These are phyloP conservation scores for Theileria annulata DNA, from an alignment of 169 alveolate species.

Conservation along the genomic window DNA sequence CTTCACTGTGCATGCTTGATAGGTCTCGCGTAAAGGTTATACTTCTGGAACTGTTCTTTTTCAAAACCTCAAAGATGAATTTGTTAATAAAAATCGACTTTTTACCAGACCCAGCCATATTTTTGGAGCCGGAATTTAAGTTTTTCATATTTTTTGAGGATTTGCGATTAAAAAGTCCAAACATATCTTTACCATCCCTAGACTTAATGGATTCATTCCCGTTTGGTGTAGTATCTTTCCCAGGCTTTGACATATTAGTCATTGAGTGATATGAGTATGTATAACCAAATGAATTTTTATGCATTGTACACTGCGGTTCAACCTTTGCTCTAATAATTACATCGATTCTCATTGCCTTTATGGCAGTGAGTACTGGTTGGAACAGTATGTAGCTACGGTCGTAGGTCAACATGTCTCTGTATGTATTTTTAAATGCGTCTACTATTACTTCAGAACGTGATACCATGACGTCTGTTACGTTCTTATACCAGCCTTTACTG, in stretches of 20 bases:
- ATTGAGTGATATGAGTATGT: conserved; percentile 45
- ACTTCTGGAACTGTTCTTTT: conserved; percentile 29
- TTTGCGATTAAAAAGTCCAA: conserved; percentile 17
- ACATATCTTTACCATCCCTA: not conserved
- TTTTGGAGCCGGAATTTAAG: not conserved
- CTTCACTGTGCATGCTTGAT: conserved; percentile 59
- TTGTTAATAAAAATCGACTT: conserved; percentile 42
- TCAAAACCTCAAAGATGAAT: conserved; percentile 56
- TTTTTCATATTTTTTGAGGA: not conserved
- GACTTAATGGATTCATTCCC: not conserved
- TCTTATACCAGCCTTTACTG: conserved; percentile 50
- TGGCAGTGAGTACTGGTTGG: conserved; percentile 60
- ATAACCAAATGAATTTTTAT: conserved; percentile 43
- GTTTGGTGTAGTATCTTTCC: not conserved
- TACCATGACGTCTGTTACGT: conserved; percentile 37
- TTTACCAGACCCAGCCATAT: conserved; percentile 5
- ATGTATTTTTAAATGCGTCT: conserved; percentile 31
- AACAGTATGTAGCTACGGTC: conserved; percentile 42
- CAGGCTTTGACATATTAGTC: not conserved
- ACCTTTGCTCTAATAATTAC: conserved; percentile 48
- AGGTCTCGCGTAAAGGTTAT: conserved; percentile 59
- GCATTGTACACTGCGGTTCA: conserved; percentile 6
- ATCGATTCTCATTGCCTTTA: conserved; percentile 60
- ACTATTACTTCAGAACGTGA: conserved; percentile 40
- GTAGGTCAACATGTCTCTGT: conserved; percentile 47